Base-by-base conservation (phyloP, 2,329 filamentous ascomycete species). In the Colletotrichum neosansevieriae region DNA sequence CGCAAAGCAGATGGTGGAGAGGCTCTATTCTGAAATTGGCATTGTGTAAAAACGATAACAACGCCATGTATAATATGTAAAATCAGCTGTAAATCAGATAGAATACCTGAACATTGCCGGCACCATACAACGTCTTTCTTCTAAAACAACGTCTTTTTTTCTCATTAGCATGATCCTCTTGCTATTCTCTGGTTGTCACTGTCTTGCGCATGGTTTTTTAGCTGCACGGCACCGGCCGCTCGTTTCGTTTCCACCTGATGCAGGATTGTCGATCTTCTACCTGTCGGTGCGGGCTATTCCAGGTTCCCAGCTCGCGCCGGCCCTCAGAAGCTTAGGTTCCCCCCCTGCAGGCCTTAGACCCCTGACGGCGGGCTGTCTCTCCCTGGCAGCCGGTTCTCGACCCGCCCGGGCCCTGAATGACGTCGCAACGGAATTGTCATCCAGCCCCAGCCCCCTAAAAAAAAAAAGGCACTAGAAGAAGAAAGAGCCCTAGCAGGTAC, bases 1-100 rank as follows among this genome's bases (percentile, higher is more conserved):
- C 72, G 73, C 69, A 79, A 77, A 45, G 67, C 67, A 24, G 47
- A 57, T 10, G 53, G 44, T 9, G 67, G 70, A 15, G 67, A 64
- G 47, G 45, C 47, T 29, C 51, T 71, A 32, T 71, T 71, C 50
- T 71, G 44, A 67, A 11, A 9, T 38, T 12, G 17, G n/a, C 15
- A 10, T 12, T 7, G 45, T 58, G 40, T 44, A 63, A 51, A 15
- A 17, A 51, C 21, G 11, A 17, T 12, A 34, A 29, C 49, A 45
- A 34, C 12, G 36, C 19, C 47, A 53, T 53, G 58, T 47, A 49
- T 49, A 15, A 36, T 32, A 57, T 69, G 54, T 60, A 66, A 5
- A 36, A 67, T 36, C 45, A 57, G 12, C 45, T 68, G 45, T 47
- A 60, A 60, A 58, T 12, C 42, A 45, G 13, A 34, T 58, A 47